Evolutionary conservation across 1,284 basidiomycete species (phyloP).

Genomic region (Porogramme epimiltina): DNA sequence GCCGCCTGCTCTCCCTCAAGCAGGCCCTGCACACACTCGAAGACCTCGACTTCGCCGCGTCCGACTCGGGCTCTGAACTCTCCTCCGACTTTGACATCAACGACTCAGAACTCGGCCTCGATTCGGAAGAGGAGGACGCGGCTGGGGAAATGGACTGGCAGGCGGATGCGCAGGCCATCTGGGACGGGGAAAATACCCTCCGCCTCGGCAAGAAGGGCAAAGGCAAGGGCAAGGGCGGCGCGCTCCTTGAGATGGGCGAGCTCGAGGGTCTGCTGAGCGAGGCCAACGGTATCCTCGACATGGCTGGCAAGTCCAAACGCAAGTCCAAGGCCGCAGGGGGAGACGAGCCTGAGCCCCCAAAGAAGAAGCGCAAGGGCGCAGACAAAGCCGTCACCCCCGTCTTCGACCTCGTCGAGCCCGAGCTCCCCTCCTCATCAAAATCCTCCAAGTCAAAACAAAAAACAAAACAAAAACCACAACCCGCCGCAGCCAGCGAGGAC

Average conservation of each 20-base stretch:
- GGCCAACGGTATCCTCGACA: constrained; percentile 21
- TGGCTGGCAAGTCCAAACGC: constrained; percentile 23
- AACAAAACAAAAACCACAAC: background rate
- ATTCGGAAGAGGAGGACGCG: constrained; percentile 31
- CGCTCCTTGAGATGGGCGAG: constrained; percentile 57
- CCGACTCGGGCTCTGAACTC: constrained; percentile 47
- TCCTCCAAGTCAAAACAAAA: constrained; percentile 11
- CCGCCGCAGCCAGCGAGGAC: constrained; percentile 19
- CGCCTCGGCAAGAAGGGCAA: constrained; percentile 14
- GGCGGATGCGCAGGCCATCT: constrained; percentile 24
- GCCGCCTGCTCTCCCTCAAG: constrained; percentile 85
- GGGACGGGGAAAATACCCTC: constrained; percentile 22
- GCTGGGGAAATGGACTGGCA: constrained; percentile 9
- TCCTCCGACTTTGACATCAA: constrained; percentile 29
- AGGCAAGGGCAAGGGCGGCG: constrained; percentile 49
- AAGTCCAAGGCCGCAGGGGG: constrained; percentile 26
- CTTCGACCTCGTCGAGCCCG: constrained; percentile 77
- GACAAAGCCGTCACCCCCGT: constrained; percentile 36
- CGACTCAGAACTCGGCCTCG: constrained; percentile 28
- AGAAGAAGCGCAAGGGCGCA: constrained; percentile 33
- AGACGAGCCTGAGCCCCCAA: constrained; percentile 30
- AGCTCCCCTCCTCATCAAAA: constrained; percentile 43
- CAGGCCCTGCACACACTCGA: constrained; percentile 83
- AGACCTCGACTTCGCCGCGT: constrained; percentile 71
- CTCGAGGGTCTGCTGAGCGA: constrained; percentile 34